Conservation (phyloP, 2,329 filamentous ascomycete species). For the Colletotrichum orbiculare region DNA sequence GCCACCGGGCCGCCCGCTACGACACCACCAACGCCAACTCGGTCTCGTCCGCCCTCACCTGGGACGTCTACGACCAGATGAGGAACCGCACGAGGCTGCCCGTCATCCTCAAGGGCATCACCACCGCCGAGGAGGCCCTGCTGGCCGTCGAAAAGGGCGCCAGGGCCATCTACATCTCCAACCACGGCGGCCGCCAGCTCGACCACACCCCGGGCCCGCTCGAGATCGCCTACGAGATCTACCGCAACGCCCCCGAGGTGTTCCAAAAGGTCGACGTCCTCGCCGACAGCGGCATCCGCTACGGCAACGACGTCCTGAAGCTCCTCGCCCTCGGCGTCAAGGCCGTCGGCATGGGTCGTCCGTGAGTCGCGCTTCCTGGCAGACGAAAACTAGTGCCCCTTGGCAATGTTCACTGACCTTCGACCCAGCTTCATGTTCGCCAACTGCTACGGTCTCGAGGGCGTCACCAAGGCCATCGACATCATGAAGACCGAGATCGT, state of each 20-base stretch:
- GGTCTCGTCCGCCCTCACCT: constrained; percentile 37
- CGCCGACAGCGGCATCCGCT: constrained; percentile 52
- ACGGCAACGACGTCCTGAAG: constrained; percentile 53
- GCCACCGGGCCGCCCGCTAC: constrained; percentile 40
- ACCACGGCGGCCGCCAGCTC: constrained; percentile 55
- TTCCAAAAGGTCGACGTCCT: constrained; percentile 49
- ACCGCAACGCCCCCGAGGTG: constrained; percentile 49
- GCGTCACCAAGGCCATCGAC: constrained; percentile 57
- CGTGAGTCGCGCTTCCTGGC: constrained; percentile 35
- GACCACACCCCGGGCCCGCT: constrained; percentile 49
- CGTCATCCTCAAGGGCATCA: constrained; percentile 52
- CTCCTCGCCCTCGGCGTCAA: constrained; percentile 52
- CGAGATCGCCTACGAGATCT: constrained; percentile 46
- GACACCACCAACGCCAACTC: constrained; percentile 37
- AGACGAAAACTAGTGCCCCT: background rate
- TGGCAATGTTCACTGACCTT: background rate
- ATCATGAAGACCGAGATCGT: constrained; percentile 60
- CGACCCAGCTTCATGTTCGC: constrained; percentile 56
- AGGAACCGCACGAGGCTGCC: constrained; percentile 47
- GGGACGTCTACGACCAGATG: constrained; percentile 44
- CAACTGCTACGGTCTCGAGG: constrained; percentile 60
- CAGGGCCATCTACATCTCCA: constrained; percentile 52
- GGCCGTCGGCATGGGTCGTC: constrained; percentile 55
- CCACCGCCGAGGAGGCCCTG: constrained; percentile 51
- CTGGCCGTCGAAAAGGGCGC: constrained; percentile 46